Evolutionary conservation across 2,329 filamentous ascomycete species (phyloP).

Genomic region (Fusarium tupiense): DNA sequence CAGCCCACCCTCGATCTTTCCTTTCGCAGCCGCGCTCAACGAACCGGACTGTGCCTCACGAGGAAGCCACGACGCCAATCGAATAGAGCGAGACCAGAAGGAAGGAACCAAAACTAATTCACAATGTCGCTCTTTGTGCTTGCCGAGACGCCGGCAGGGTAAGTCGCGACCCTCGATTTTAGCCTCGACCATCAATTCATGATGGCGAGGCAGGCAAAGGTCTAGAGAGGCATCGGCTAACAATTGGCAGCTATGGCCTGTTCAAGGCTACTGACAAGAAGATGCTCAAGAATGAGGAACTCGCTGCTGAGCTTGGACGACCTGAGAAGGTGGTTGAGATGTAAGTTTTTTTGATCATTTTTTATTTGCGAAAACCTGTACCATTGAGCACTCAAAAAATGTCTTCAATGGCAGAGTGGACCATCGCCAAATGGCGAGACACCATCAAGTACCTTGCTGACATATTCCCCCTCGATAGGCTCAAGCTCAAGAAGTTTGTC

Average conservation of each 20-base stretch:
- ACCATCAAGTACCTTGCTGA: slow-evolving; percentile 9
- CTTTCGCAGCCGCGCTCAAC: slow-evolving; percentile 48
- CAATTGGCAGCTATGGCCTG: slow-evolving; percentile 81
- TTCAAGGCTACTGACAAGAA: slow-evolving; percentile 99
- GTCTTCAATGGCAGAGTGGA: slow-evolving; percentile 14
- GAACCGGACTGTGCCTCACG: slow-evolving; percentile 50
- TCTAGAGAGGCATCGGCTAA: slow-evolving; percentile 42
- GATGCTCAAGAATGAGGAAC: slow-evolving; percentile 86
- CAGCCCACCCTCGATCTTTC: slow-evolving; percentile 47
- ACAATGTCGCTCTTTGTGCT: slow-evolving; percentile 92
- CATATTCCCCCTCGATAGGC: slow-evolving; percentile 56
- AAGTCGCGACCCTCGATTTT: slow-evolving; percentile 49
- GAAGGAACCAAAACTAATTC: slow-evolving; percentile 46
- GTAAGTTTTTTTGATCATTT: slow-evolving; percentile 60
- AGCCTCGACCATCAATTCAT: background rate
- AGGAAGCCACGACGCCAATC: slow-evolving; percentile 48
- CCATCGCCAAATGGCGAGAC: slow-evolving; percentile 4
- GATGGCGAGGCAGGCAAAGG: slow-evolving; percentile 18
- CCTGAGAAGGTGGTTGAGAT: slow-evolving; percentile 88
- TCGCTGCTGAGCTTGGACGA: slow-evolving; percentile 77
- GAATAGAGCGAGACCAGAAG: slow-evolving; percentile 45
- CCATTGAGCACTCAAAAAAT: background rate
- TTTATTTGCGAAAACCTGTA: slow-evolving; percentile 9
- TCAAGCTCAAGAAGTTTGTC: slow-evolving; percentile 96
- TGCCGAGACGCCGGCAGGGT: slow-evolving; percentile 88